These are phyloP conservation scores for Globisporangium recalcitrans DNA, from an alignment of 352 stramenopile genomes.

Conservation along the genomic window DNA sequence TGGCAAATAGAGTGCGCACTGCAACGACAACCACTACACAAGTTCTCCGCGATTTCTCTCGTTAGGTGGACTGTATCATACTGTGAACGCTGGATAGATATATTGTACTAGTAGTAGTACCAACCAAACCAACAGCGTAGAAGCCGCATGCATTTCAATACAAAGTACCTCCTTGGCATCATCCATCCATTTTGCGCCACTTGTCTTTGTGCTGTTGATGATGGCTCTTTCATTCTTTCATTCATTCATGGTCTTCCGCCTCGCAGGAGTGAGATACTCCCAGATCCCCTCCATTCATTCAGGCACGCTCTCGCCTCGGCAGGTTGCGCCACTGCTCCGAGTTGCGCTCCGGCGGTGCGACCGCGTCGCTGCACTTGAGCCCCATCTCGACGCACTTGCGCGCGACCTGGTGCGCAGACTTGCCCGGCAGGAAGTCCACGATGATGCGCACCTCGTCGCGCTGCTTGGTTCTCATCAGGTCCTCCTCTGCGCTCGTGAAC, in stretches of 20 bases:
- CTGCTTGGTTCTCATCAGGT: constrained; percentile 36
- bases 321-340: constrained; percentile 41
- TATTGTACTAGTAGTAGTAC: not conserved
- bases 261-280: no score
- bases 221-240: no score
- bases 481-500: constrained; percentile 52
- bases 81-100: not conserved
- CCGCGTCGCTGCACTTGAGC: constrained; percentile 37
- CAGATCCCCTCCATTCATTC: no score
- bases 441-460: constrained; percentile 36
- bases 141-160: not conserved
- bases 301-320: not conserved
- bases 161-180: not conserved
- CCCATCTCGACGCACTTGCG: constrained; percentile 52
- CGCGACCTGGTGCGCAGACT: constrained; percentile 34
- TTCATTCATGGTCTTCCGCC: no score
- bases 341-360: constrained; percentile 25
- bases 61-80: constrained; percentile 6
- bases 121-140: not conserved
- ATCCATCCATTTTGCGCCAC: not conserved
- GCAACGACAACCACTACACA: not conserved
- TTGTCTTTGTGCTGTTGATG: not conserved
- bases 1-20: constrained; percentile 36
- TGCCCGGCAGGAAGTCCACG: constrained; percentile 26
- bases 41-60: not conserved